These are phyloP conservation scores for Euphorbia schlechtendalii DNA, from an alignment of 441 rosid genomes.

Conservation along the genomic window DNA sequence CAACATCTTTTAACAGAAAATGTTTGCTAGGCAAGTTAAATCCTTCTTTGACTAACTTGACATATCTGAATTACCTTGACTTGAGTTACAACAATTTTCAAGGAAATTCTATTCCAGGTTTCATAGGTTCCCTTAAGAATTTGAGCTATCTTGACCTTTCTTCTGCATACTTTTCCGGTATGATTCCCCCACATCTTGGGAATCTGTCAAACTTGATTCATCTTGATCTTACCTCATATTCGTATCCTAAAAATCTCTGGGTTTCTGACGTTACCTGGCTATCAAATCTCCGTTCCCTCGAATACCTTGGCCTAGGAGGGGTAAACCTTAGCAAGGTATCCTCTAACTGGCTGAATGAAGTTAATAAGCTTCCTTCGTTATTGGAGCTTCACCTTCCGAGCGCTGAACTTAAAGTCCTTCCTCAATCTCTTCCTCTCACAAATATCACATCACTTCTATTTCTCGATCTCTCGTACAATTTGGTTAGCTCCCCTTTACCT, in stretches of 20 bases:
- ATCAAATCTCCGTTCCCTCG: not conserved
- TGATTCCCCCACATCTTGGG: no score
- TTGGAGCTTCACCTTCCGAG: not conserved
- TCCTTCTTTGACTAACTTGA: no score
- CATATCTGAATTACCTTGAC: no score
- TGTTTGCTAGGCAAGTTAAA: no score
- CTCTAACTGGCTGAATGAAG: not conserved
- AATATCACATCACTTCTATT: not conserved
- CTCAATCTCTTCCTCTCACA: not conserved
- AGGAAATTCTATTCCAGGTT: no score
- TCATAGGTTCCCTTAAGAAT: no score
- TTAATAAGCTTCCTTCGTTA: not conserved
- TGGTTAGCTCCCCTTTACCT: not conserved
- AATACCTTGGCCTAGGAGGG: not conserved
- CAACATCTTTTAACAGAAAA: no score
- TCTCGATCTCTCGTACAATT: not conserved
- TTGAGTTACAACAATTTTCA: no score
- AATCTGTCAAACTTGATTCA: no score
- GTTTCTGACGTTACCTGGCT: constrained; percentile 2
- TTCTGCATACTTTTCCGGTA: no score
- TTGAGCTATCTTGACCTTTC: no score
- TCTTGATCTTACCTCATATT: not conserved
- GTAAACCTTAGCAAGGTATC: not conserved
- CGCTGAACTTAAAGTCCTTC: not conserved
- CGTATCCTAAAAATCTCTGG: not conserved